Conservation (phyloP, 108 stramenopile genomes). For the Chaetoceros tenuissimus region DNA sequence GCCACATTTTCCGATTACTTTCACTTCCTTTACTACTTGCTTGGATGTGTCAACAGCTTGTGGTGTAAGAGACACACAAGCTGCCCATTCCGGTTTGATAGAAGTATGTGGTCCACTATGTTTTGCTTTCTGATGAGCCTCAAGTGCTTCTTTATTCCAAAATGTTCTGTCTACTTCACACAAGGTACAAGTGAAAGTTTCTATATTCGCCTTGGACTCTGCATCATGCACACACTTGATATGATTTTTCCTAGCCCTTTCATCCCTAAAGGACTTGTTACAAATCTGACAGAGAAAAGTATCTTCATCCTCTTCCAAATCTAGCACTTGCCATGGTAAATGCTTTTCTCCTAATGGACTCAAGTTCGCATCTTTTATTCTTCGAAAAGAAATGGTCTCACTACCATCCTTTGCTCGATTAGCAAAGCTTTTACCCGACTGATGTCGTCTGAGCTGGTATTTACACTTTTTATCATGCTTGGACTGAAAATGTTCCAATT, state of each 20-base stretch:
- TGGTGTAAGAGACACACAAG: neutral
- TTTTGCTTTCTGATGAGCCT: conserved; percentile 60
- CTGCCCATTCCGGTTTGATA: conserved; percentile 62
- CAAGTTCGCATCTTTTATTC: conserved; percentile 23
- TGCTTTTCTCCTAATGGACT: conserved; percentile 1
- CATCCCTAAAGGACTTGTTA: conserved; percentile 48
- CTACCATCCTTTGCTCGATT: conserved; percentile 38
- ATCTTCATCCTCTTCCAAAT: neutral
- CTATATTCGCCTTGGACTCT: conserved; percentile 15
- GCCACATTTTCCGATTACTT: neutral
- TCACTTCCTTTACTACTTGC: neutral
- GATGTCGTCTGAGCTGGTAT: conserved; percentile 68
- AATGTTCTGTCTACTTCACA: conserved; percentile 23
- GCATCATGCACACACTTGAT: conserved; percentile 25
- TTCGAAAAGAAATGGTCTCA: conserved; percentile 62
- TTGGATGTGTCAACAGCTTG: conserved; percentile 3
- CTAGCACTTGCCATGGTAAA: conserved; percentile 24
- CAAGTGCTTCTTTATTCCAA: conserved; percentile 41
- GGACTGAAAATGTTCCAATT: too few relatives aligned
- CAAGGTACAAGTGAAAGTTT: neutral
- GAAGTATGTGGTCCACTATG: conserved; percentile 50
- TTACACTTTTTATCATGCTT: conserved; percentile 2
- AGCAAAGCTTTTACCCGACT: conserved; percentile 75
- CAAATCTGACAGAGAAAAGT: conserved; percentile 50
- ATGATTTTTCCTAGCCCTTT: conserved; percentile 66